A percentile compares a stretch with the other conserved stretches of the same genome.
Conservation (phyloP, 495 filamentous ascomycete species). For the Talaromyces liani region DNA sequence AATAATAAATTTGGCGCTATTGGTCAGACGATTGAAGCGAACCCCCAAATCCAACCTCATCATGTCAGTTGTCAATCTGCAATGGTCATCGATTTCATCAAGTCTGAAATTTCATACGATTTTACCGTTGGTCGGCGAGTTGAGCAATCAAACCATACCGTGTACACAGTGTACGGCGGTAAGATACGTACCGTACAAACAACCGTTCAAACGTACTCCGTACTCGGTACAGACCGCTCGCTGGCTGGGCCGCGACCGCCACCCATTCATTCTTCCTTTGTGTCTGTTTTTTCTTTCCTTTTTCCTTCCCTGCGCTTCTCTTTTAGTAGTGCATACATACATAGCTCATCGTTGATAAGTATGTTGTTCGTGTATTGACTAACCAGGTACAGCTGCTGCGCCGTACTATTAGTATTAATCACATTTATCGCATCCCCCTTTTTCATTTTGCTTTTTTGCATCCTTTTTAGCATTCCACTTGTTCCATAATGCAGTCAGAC, state of each 20-base stretch:
- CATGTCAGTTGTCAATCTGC: neutral
- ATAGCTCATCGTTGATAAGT: slow-evolving; percentile 1
- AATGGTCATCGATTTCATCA: neutral
- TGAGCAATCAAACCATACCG: neutral
- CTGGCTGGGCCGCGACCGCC: neutral
- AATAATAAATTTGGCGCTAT: neutral
- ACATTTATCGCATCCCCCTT: neutral
- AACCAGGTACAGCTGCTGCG: neutral
- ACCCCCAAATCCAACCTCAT: neutral
- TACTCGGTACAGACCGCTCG: neutral
- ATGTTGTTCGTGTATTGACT: slow-evolving; percentile 1
- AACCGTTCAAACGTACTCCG: neutral
- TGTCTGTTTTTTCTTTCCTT: slow-evolving; percentile 6
- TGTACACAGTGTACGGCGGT: neutral
- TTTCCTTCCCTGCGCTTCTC: neutral
- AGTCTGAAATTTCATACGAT: neutral
- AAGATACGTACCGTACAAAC: neutral
- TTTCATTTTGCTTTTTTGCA: neutral
- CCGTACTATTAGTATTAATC: neutral
- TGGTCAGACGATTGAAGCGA: neutral
- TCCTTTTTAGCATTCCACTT: neutral
- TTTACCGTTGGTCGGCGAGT: neutral
- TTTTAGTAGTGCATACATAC: neutral
- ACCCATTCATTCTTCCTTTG: neutral
- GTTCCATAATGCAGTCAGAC: neutral